Base-by-base conservation (phyloP, 768 basidiomycete species). In the Plicaturopsis crispa region DNA sequence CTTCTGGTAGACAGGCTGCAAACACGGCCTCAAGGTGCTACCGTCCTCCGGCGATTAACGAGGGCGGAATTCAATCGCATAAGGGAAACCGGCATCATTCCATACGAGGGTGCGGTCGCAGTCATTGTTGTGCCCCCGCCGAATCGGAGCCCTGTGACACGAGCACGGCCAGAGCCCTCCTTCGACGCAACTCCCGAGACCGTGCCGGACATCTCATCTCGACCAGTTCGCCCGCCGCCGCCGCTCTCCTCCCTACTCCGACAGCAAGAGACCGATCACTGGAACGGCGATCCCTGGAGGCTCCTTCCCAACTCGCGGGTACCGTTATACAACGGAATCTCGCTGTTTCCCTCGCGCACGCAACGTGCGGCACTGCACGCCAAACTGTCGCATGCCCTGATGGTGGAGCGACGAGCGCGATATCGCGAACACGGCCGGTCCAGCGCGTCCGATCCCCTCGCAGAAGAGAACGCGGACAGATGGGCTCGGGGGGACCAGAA, bases 321-420 rank as follows among this genome's bases (percentile, higher is more conserved):
- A n/a, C 87, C 87, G 4, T 50, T 80, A 16, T 89, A 87, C 51
- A 78, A 89, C 48, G 75, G 78, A 3, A 42, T 75, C 16, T 31
- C 78, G 1, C 56, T 85, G 38, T 86, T 88, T 48, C 84, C 84
- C 2, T 67, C 65, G 26, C 62, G 60, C 20, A 46, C 65, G 1
- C 82, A 87, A 45, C 77, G 86, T 19, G 72, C 76, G 3, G 68
- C 73, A 12, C 50, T 89, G 17, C 64, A 79, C 48, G 51, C 60
- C 13, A 48, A 65, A 18, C 60, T 87, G 16, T 56, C 60, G 35
- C 58, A 66, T 7, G 48, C 84, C 5, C 59, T 84, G 10, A 46
- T 48, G 5, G 48, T 70, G 6, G 80, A 87, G 50, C 57, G 65
- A 42, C 52, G 44, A 3, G 55, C 51, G 11, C 52, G 58, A 24